Percentiles rank a stretch among this genome's conserved stretches.
phyloP scores from a whole-genome alignment of 2,329 filamentous ascomycete genomes.

The Claviceps citrina region DNA sequence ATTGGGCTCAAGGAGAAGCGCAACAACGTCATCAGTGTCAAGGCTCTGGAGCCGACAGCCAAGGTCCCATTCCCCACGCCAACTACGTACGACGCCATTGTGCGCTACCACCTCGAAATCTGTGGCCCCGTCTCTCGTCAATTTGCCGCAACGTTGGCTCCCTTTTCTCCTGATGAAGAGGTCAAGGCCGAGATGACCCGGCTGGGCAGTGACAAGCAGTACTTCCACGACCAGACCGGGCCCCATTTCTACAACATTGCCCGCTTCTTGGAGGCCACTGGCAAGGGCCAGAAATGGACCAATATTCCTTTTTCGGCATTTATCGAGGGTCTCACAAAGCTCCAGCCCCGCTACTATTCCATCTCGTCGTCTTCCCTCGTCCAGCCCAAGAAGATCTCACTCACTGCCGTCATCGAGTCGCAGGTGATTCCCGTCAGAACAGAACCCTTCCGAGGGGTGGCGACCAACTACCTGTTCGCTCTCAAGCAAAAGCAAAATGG shows the following conservation, averaged over 20 bases:
- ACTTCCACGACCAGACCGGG: slow-evolving; percentile 76
- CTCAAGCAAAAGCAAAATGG: slow-evolving; percentile 95
- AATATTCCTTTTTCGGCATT: slow-evolving; percentile 86
- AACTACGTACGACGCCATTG: slow-evolving; percentile 85
- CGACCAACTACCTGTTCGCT: slow-evolving; percentile 90
- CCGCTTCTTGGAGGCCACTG: slow-evolving; percentile 60
- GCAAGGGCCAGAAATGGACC: slow-evolving; percentile 61
- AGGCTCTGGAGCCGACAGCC: slow-evolving; percentile 82
- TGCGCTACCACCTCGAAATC: slow-evolving; percentile 94
- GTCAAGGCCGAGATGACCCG: slow-evolving; percentile 78
- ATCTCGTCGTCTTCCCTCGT: slow-evolving; percentile 94
- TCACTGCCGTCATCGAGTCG: slow-evolving; percentile 88
- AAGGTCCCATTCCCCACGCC: slow-evolving; percentile 97
- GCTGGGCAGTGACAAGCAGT: slow-evolving; percentile 84
- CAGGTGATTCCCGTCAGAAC: slow-evolving; percentile 61
- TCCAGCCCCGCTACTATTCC: slow-evolving; percentile 97
- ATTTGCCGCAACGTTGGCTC: slow-evolving; percentile 71
- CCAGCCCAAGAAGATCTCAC: slow-evolving; percentile 85
- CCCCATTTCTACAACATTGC: slow-evolving; percentile 79
- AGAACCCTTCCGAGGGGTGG: slow-evolving; percentile 77
- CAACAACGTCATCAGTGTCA: slow-evolving; percentile 71
- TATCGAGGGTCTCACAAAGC: slow-evolving; percentile 84
- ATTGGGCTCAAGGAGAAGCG: slow-evolving; percentile 64
- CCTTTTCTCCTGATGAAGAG: slow-evolving; percentile 75
- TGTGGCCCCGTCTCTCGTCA: slow-evolving; percentile 92